A percentile compares a stretch with the other conserved stretches of the same genome.
phyloP scores from a whole-genome alignment of 129 eudicot genomes.

The Chrysanthemum makinoi region DNA sequence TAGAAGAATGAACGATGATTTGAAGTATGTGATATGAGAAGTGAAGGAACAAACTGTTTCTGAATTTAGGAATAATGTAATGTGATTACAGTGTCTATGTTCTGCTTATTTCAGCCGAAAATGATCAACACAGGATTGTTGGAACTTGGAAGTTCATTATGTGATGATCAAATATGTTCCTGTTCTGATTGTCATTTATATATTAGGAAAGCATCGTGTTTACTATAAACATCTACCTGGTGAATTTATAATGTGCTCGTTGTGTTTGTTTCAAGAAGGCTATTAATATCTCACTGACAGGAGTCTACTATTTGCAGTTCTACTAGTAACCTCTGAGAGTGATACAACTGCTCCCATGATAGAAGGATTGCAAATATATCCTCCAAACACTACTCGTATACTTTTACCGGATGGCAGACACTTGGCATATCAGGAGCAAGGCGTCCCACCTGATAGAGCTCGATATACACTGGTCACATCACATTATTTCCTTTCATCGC shows the following conservation, averaged over 20 bases:
- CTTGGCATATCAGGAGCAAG: constrained; percentile 83
- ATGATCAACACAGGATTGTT: too few relatives aligned
- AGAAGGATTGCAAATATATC: constrained; percentile 48
- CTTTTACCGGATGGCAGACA: constrained; percentile 88
- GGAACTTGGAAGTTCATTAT: too few relatives aligned
- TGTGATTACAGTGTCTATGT: too few relatives aligned
- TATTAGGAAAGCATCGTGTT: constrained; percentile 6
- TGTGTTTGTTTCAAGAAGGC: constrained; percentile 13
- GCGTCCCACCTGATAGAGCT: constrained; percentile 63
- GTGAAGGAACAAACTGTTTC: neutral
- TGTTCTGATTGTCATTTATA: neutral
- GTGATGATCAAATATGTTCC: too few relatives aligned
- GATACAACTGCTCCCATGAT: constrained; percentile 40
- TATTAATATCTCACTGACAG: constrained; percentile 31
- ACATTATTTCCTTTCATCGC: constrained; percentile 81
- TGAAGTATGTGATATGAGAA: neutral
- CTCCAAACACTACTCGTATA: constrained; percentile 16
- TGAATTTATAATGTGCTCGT: neutral
- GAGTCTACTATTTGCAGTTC: constrained; percentile 47
- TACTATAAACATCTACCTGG: neutral
- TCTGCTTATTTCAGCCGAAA: too few relatives aligned
- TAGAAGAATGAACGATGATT: neutral
- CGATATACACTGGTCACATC: constrained; percentile 64
- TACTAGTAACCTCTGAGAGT: constrained; percentile 47
- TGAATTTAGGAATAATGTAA: neutral